These are phyloP conservation scores for Plantago rigida DNA, from an alignment of 305 asterid species.

Conservation along the genomic window DNA sequence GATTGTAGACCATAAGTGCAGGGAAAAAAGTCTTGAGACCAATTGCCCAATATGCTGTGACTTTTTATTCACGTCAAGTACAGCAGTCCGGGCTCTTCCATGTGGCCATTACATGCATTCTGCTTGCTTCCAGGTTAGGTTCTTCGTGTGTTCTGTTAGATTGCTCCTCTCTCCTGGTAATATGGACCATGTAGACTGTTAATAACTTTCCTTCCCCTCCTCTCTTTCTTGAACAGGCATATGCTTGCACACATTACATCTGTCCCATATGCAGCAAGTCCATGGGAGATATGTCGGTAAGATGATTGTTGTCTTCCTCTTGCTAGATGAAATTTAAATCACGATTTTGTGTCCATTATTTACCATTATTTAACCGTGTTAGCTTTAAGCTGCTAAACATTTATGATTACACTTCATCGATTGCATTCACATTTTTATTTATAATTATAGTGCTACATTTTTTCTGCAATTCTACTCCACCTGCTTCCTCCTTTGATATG, in stretches of 20 bases:
- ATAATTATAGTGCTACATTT: not conserved
- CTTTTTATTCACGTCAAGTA: conserved; percentile 83
- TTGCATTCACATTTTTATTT: not conserved
- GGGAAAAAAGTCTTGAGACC: conserved; percentile 92
- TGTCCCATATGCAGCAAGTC: conserved; percentile 99
- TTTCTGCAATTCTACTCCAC: not conserved
- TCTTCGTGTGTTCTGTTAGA: conserved; percentile 9
- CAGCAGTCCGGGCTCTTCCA: conserved; percentile 84
- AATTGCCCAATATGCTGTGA: conserved; percentile 97
- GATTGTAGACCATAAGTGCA: conserved; percentile 77
- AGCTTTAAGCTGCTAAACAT: conserved; percentile 6
- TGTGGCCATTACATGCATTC: conserved; percentile 99
- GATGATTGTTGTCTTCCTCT: conserved; percentile 24
- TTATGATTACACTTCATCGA: not conserved
- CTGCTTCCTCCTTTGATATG: too few species aligned
- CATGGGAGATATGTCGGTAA: conserved; percentile 99
- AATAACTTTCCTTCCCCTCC: conserved; percentile 2
- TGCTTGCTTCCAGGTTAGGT: conserved; percentile 88
- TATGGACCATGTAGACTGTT: conserved; percentile 7
- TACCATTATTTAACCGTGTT: not conserved
- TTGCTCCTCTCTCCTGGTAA: conserved; percentile 1
- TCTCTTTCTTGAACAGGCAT: conserved; percentile 51
- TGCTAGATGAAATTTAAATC: not conserved
- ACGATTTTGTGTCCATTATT: not conserved
- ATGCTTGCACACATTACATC: conserved; percentile 83